Percentiles rank a stretch among this genome's conserved stretches.
These are phyloP conservation scores for Saccharomyces hybrid DNA, from an alignment of 1,139 yeast genomes.

Conservation along the genomic window DNA sequence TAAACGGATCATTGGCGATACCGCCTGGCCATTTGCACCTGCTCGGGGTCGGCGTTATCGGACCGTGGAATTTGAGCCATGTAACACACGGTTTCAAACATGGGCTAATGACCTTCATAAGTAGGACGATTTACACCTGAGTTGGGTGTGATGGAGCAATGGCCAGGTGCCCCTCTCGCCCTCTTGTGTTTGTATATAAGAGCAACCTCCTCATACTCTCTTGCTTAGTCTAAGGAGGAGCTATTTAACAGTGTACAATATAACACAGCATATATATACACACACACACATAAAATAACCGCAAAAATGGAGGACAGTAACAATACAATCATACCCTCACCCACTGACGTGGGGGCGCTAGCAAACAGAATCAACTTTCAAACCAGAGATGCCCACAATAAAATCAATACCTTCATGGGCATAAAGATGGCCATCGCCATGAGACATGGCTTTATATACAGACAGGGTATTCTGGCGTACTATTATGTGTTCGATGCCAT, in stretches of 20 bases:
- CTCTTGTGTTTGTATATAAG: not conserved
- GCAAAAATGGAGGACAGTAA: not conserved
- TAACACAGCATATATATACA: not conserved
- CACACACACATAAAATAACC: not conserved
- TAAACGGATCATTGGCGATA: not conserved
- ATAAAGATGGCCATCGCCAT: slow-evolving; percentile 68
- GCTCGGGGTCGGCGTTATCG: slow-evolving; percentile 1
- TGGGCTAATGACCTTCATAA: not conserved
- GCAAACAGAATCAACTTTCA: slow-evolving; percentile 71
- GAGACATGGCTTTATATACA: slow-evolving; percentile 65
- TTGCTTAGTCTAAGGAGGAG: not conserved
- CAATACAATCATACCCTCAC: slow-evolving; percentile 48
- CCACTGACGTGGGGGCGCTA: slow-evolving; percentile 70
- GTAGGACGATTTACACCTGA: not conserved
- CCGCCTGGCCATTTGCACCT: not conserved
- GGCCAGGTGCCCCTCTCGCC: not conserved
- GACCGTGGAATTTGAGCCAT: not conserved
- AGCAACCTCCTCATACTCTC: not conserved
- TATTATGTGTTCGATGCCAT: slow-evolving; percentile 68
- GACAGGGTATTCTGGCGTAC: slow-evolving; percentile 75
- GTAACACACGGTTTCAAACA: not conserved
- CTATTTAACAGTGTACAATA: not conserved
- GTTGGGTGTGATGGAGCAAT: not conserved
- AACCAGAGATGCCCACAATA: slow-evolving; percentile 60
- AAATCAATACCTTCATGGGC: slow-evolving; percentile 61